phyloP scores from a whole-genome alignment of 1,284 basidiomycete species.

The Trichosporon inkin region DNA sequence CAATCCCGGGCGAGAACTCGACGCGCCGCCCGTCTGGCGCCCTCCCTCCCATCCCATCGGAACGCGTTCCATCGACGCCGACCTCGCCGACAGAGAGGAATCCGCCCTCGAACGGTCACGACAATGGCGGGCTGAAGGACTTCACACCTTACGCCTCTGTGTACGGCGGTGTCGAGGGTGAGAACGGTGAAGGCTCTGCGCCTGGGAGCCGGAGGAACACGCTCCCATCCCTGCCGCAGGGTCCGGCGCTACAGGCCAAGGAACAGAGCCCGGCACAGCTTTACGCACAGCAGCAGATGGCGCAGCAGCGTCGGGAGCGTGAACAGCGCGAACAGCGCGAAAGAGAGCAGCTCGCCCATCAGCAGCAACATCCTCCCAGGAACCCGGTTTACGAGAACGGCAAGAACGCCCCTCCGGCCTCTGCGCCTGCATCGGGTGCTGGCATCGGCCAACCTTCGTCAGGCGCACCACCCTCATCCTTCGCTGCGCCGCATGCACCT shows the following conservation, averaged over 20 bases:
- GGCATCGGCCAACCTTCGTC: neutral
- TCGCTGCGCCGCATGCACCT: neutral
- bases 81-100: neutral
- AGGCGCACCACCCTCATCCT: neutral
- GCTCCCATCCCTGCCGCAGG: neutral
- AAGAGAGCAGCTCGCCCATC: neutral
- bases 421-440: neutral
- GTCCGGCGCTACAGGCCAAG: neutral
- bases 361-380: neutral
- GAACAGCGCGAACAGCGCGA: neutral
- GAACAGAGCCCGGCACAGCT: conserved; percentile 1
- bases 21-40: neutral
- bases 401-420: neutral
- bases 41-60: neutral
- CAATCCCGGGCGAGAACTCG: neutral
- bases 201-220: neutral
- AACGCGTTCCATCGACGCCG: neutral
- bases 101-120: neutral
- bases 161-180: neutral
- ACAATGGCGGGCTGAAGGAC: neutral
- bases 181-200: neutral
- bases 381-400: neutral
- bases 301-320: neutral
- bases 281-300: conserved; percentile 5
- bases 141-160: conserved; percentile 3